These are phyloP conservation scores for Syzygium aromaticum DNA, from an alignment of 345 rosid genomes.

Conservation along the genomic window DNA sequence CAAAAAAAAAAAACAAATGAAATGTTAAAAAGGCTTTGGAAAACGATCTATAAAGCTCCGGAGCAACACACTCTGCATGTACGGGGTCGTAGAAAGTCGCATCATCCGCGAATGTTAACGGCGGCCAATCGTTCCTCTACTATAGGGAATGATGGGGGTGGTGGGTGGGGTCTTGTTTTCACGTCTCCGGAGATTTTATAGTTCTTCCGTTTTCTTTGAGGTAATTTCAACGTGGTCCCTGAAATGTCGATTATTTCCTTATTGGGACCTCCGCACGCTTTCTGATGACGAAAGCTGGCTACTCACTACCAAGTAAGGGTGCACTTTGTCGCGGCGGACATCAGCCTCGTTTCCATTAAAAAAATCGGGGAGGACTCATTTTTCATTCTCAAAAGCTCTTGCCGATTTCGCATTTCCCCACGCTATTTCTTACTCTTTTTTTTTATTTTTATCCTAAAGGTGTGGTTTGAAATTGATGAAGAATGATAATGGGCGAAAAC, in stretches of 20 bases:
- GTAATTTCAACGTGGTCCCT: background rate
- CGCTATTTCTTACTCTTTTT: background rate
- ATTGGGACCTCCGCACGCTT: background rate
- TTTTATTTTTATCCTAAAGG: background rate
- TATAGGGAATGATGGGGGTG: background rate
- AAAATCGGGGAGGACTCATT: background rate
- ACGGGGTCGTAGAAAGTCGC: background rate
- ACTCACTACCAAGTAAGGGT: background rate
- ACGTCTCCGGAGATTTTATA: background rate
- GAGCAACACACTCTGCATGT: background rate
- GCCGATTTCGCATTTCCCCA: background rate
- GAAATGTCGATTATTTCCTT: background rate
- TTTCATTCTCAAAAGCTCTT: background rate
- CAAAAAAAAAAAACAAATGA: too few relatives aligned
- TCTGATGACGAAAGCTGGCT: background rate
- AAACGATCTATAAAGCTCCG: background rate
- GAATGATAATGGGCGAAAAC: background rate
- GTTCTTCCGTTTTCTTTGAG: too few relatives aligned
- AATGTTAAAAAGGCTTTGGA: background rate
- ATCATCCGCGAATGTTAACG: background rate
- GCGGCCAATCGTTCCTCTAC: background rate
- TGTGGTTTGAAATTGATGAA: background rate
- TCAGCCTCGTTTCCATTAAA: background rate
- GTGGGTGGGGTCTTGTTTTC: background rate
- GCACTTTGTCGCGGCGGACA: background rate